Base-by-base conservation (phyloP, 179 eudicot species). In the Beta macrorhiza region DNA sequence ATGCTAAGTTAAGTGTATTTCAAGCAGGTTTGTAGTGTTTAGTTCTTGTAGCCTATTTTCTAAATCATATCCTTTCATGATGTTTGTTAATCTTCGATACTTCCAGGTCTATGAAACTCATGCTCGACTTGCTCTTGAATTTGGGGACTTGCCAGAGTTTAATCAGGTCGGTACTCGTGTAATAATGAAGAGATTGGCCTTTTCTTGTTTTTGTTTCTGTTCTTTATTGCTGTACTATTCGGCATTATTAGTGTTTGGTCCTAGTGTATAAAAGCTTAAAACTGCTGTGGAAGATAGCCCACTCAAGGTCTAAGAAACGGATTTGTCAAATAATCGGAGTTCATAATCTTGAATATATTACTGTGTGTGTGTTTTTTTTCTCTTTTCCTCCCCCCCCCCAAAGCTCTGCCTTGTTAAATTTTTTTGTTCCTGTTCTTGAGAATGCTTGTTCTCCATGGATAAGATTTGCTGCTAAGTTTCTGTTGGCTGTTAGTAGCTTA, bases 61-160 rank as follows among this genome's bases (percentile, higher is more conserved):
- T 56, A 22, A 49, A 32, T 74, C 16, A 11, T 59, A 65, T 67
- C n/a, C 62, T 79, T 82, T 61, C 62, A 62, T 78, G 42, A 14
- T 70, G 59, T 4, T 71, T 77, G 20, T 73, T 63, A 44, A 67
- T 65, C 25, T 52, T 58, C 69, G 44, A 68, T 25, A 32, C 62
- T 58, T 81, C 76, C 89, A 95, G 99, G 99, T 95, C 42, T 95
- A 95, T 85, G 99, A 95, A 88, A 90, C 98, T 80, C 99, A 93
- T 89, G 99, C 97, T 78, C 90, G 98, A 80, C 90, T 92, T 76
- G 97, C 99, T 77, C 93, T 95, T 56, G 97, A 95, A 88, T 92
- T 87, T 84, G 99, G 98, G 79, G 99, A 95, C 87, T 83, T 93
- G 89, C 89, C 98, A 63, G 99, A 95, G 84, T 92, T 82, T 85